Evolutionary conservation across 345 rosid species (phyloP).

Genomic region (Cardiospermum halicacabum): DNA sequence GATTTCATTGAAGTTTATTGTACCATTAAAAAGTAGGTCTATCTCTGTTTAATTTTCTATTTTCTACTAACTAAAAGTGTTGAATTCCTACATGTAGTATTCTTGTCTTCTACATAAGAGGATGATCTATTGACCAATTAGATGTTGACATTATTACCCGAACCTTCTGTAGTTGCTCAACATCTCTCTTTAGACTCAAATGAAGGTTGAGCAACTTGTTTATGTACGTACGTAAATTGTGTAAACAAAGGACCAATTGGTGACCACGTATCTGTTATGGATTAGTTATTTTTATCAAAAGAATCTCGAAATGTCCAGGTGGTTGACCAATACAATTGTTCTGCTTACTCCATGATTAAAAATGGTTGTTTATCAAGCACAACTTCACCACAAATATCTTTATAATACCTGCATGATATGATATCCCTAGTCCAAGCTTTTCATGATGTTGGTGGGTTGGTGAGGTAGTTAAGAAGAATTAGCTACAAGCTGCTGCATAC

Average conservation of each 20-base stretch:
- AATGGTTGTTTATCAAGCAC: background rate
- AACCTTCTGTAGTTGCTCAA: background rate
- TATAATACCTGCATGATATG: background rate
- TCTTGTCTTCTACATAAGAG: background rate
- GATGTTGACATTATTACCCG: background rate
- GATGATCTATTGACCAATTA: background rate
- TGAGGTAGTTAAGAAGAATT: slow-evolving; percentile 31
- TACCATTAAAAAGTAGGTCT: background rate
- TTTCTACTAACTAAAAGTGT: background rate
- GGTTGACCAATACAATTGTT: slow-evolving; percentile 21
- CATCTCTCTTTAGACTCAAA: background rate
- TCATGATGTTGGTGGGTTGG: slow-evolving; percentile 15
- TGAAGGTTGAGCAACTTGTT: slow-evolving; percentile 5
- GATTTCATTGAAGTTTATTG: background rate
- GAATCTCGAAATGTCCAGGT: slow-evolving; percentile 11
- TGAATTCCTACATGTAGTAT: background rate
- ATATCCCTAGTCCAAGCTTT: slow-evolving; percentile 20
- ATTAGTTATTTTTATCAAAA: slow-evolving; percentile 1
- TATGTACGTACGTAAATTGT: background rate
- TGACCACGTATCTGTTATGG: background rate
- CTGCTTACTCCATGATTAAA: background rate
- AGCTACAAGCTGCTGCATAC: background rate
- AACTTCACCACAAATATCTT: background rate
- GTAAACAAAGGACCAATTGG: background rate
- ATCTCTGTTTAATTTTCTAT: background rate